These are phyloP conservation scores for Epichloe coenophiala DNA, from an alignment of 2,329 filamentous ascomycete species.

Conservation along the genomic window DNA sequence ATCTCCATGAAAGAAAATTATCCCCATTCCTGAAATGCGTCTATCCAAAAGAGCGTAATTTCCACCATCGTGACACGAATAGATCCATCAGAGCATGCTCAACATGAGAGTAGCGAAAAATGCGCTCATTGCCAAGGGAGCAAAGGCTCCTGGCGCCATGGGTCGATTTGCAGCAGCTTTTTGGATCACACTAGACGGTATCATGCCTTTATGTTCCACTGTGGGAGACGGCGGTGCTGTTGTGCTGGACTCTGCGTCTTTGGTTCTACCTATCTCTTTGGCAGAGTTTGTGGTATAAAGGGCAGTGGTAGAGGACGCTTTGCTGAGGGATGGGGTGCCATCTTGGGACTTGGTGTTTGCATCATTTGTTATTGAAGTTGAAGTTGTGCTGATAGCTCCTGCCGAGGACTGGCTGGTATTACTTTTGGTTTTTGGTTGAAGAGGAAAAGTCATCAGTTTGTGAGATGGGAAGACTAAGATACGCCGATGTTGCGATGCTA, in stretches of 20 bases:
- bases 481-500: not conserved
- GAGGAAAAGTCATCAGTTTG: not conserved
- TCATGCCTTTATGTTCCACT: not conserved
- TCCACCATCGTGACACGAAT: not conserved
- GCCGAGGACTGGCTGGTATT: not conserved
- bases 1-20: not conserved
- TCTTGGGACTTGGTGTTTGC: not conserved
- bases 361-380: not conserved
- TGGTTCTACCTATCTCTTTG: not conserved
- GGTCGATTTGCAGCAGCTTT: not conserved
- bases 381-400: not conserved
- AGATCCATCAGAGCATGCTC: not conserved
- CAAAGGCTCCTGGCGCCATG: not conserved
- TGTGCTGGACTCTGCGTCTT: not conserved
- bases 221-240: not conserved
- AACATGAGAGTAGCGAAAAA: not conserved
- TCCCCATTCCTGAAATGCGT: not conserved
- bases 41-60: not conserved
- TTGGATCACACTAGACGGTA: not conserved
- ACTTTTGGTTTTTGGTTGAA: not conserved
- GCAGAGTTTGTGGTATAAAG: not conserved
- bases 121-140: not conserved
- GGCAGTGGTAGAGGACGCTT: not conserved
- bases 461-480: not conserved
- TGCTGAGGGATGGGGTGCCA: not conserved